Conservation (phyloP, 225 moss, liverwort and hornwort species). For the Thuidium tamariscinum region DNA sequence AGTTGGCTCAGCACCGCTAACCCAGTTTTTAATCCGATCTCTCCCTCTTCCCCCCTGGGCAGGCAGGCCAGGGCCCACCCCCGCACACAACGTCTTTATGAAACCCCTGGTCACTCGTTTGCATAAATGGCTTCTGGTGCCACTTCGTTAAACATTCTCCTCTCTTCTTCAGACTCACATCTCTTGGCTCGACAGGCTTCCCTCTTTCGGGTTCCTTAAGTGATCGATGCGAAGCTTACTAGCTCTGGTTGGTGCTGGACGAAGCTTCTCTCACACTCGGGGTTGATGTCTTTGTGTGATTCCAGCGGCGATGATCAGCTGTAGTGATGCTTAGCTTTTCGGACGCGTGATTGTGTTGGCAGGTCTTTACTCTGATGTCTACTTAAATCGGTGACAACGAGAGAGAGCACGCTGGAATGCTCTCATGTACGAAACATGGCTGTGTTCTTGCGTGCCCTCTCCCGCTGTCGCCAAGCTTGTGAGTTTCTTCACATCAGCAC, state of each 20-base stretch:
- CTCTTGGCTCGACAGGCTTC: not conserved
- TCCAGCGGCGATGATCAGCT: not conserved
- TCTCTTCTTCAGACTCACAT: not conserved
- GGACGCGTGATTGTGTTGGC: too few species aligned
- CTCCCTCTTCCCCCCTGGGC: not conserved
- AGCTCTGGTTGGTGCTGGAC: not conserved
- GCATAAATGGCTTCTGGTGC: conserved; percentile 9
- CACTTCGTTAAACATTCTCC: not conserved
- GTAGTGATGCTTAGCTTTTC: not conserved
- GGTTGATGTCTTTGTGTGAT: not conserved
- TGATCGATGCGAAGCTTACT: not conserved
- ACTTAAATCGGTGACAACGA: conserved; percentile 40
- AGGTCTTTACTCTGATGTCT: not conserved
- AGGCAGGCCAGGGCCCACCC: not conserved
- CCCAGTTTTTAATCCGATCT: not conserved
- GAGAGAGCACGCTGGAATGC: conserved; percentile 65
- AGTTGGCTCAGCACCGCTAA: not conserved
- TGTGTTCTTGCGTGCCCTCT: conserved; percentile 46
- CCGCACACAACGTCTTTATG: conserved; percentile 1
- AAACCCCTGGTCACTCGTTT: not conserved
- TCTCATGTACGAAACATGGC: conserved; percentile 14
- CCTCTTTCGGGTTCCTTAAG: not conserved
- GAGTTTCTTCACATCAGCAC: not conserved
- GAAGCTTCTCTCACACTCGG: not conserved
- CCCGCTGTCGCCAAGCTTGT: conserved; percentile 35